A percentile compares a stretch with the other conserved stretches of the same genome.
Evolutionary conservation across 768 basidiomycete genomes (phyloP).

Genomic region (Leccinellum albellum): DNA sequence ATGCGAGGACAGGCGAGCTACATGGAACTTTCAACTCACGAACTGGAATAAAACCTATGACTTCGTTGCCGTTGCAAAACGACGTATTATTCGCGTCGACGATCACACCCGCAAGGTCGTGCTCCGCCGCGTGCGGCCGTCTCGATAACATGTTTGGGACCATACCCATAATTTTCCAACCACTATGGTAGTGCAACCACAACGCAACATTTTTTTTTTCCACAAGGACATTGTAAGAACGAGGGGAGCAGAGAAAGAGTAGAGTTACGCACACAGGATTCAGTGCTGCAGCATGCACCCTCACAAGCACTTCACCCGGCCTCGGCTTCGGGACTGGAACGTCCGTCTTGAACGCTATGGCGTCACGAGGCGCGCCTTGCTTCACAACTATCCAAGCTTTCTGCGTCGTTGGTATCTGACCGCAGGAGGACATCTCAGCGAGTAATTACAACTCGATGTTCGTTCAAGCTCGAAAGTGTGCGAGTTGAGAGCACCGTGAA

Average conservation of each 20-base stretch:
- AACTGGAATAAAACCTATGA: conserved; percentile 53
- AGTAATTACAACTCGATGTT: no score
- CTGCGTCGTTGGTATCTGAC: conserved; percentile 17
- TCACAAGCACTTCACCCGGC: conserved; percentile 46
- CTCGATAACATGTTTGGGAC: conserved; percentile 45
- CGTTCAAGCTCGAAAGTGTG: no score
- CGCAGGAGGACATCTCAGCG: conserved; percentile 7
- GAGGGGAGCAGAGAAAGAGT: no score
- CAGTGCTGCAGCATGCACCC: conserved; percentile 52
- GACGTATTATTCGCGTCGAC: conserved; percentile 51
- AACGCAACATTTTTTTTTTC: background rate
- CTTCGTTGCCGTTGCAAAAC: conserved; percentile 56
- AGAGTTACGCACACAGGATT: conserved; percentile 57
- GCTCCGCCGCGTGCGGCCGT: conserved; percentile 53
- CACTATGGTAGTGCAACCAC: conserved; percentile 34
- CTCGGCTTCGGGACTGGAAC: conserved; percentile 33
- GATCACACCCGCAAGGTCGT: conserved; percentile 64
- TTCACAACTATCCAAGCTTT: conserved; percentile 30
- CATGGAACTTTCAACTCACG: conserved; percentile 21
- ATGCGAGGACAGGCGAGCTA: no score
- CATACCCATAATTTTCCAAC: conserved; percentile 52
- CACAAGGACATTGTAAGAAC: background rate
- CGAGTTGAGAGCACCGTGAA: no score
- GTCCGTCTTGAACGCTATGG: conserved; percentile 28
- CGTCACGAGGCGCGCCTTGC: conserved; percentile 27